Evolutionary conservation across 1,284 basidiomycete species (phyloP), one percentile per base, ranked within the genome.

Genomic region (Boletellus dicymbophilus): DNA sequence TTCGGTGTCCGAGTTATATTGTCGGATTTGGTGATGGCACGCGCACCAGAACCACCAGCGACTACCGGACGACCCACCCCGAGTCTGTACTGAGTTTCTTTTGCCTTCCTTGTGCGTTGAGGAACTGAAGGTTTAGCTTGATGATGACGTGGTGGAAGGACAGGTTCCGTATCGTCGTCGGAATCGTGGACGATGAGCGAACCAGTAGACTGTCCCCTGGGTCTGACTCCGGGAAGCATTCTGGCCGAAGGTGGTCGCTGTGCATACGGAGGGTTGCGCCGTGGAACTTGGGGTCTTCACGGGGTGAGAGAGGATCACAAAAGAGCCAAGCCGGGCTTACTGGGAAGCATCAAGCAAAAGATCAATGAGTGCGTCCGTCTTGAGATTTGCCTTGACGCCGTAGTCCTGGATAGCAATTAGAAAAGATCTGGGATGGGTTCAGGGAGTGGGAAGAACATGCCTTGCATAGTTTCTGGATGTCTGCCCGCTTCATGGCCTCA

Each of bases 381-480:
- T 90, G 63, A 90, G 78, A 67, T 90, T 90, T 43, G 88, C 87
- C 66, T 79, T 85, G 53, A 90, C 80, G 50, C 87, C 87, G 64
- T 84, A 82, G 56, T 88, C 85, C 87, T 90, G 34, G 50, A 31
- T 46, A 46, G 53, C 42, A 44, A 58, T 44, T 62, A 60, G 54
- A 57, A 67, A 56, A 61, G 51, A 55, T 55, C 48, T 9, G 47
- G 13, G 34, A 33, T 26, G 31, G 16, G 38, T 56, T 58, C 51
- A 59, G 54, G 49, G 37, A 48, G 11, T 26, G 16, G 18, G 13
- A 20, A 37, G 21, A 30, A 16, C 1, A 49, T 58, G 87, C 88
- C 73, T 90, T 90, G 80, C 88, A 90, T 31, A 90, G 65, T 58
- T 74, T 80, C 70, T 90, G 88, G n/a, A 90, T 70, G 46, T 90